phyloP scores from a whole-genome alignment of 495 filamentous ascomycete genomes.

The Cercophora samala region DNA sequence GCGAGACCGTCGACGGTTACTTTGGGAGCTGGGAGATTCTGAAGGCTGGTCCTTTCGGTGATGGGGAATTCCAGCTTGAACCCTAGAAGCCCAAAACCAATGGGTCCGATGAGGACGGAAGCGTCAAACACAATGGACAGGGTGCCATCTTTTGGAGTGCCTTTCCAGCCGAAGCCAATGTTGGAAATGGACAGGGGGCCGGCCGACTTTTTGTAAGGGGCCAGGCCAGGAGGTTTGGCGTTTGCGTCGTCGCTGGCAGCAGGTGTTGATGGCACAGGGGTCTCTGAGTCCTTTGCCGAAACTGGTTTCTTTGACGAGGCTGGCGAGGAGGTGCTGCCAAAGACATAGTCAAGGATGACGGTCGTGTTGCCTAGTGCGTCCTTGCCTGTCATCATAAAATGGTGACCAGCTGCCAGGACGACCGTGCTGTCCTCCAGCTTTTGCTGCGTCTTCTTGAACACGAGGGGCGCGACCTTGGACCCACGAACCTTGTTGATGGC shows the following conservation, averaged over 20 bases:
- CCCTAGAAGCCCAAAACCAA: conserved; percentile 38
- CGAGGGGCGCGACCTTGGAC: no score
- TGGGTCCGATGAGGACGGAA: conserved; percentile 39
- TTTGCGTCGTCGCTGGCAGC: background rate
- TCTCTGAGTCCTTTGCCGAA: no score
- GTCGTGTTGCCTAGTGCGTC: background rate
- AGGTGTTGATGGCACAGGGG: no score
- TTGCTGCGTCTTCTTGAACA: no score
- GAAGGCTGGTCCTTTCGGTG: background rate
- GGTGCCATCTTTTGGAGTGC: conserved; percentile 3
- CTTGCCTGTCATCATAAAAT: background rate
- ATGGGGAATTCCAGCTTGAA: conserved; percentile 26
- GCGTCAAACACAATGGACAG: conserved; percentile 39
- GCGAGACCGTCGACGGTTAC: conserved; percentile 37
- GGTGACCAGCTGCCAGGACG: background rate
- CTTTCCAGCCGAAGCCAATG: conserved; percentile 37
- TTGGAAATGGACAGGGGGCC: conserved; percentile 35
- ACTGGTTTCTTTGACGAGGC: no score
- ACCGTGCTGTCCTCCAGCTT: background rate
- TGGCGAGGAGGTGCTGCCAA: background rate
- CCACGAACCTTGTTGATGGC: no score
- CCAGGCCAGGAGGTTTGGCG: conserved; percentile 5
- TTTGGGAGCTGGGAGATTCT: conserved; percentile 8
- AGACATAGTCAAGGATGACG: background rate
- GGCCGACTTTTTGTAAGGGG: conserved; percentile 28